A percentile compares a stretch with the other conserved stretches of the same genome.
phyloP scores from a whole-genome alignment of 257 asterid genomes.

The Lavandula angustifolia region DNA sequence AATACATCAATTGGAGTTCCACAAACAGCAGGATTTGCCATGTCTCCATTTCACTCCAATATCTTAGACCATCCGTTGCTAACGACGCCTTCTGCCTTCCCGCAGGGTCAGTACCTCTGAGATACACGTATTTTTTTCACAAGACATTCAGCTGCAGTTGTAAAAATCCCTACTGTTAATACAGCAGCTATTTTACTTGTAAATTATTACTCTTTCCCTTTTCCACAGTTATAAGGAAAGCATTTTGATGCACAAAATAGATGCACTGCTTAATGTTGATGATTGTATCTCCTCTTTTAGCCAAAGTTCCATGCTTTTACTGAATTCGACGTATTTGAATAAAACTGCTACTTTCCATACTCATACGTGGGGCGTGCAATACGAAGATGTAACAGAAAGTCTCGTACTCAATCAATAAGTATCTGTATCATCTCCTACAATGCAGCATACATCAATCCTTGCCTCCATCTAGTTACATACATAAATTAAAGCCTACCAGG shows the following conservation, averaged over 20 bases:
- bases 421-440: too few species aligned
- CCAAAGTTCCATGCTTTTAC: too few species aligned
- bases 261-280: too few species aligned
- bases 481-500: too few species aligned
- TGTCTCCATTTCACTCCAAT: conserved; percentile 61
- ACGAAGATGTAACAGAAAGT: too few species aligned
- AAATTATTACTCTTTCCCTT: conserved; percentile 20
- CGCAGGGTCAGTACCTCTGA: conserved; percentile 64
- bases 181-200: conserved; percentile 36
- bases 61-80: conserved; percentile 63
- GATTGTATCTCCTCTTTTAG: too few species aligned
- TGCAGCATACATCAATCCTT: too few species aligned
- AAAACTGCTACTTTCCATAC: too few species aligned
- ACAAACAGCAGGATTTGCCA: conserved; percentile 67
- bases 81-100: conserved; percentile 61
- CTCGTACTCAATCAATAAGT: too few species aligned
- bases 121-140: conserved; percentile 15
- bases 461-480: too few species aligned
- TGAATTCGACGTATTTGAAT: too few species aligned
- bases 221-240: conserved; percentile 6
- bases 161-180: conserved; percentile 10
- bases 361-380: too few species aligned
- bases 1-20: conserved; percentile 62
- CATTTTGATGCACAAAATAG: not conserved
- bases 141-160: conserved; percentile 24